phyloP scores from a whole-genome alignment of 2,329 filamentous ascomycete species.

The Aspergillus glaucus region DNA sequence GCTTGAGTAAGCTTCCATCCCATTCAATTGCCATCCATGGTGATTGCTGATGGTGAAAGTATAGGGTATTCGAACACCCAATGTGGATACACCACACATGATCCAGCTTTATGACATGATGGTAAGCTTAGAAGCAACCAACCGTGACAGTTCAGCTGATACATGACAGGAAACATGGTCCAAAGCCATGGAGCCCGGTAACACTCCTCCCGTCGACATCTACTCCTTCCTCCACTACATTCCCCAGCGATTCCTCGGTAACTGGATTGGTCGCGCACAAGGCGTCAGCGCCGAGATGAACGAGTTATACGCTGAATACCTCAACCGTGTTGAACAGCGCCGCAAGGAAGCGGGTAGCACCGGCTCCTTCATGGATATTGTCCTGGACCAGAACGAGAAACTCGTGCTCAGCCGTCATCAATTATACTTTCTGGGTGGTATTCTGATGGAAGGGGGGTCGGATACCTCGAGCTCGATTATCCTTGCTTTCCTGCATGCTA shows the following conservation, averaged over 20 bases:
- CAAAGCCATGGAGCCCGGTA: conserved; percentile 41
- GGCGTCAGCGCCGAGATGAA: conserved; percentile 38
- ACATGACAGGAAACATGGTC: conserved; percentile 31
- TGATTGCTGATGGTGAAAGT: not conserved
- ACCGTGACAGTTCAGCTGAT: not conserved
- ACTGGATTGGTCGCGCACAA: conserved; percentile 35
- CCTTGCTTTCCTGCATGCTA: conserved; percentile 42
- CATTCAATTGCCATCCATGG: not conserved
- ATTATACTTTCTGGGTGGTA: conserved; percentile 37
- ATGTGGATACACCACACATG: conserved; percentile 30
- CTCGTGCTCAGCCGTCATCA: conserved; percentile 30
- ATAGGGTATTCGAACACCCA: conserved; percentile 31
- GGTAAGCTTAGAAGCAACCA: conserved; percentile 5
- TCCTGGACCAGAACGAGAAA: conserved; percentile 36
- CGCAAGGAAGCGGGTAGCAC: conserved; percentile 19
- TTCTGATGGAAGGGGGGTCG: conserved; percentile 35
- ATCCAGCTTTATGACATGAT: conserved; percentile 38
- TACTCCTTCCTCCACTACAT: conserved; percentile 40
- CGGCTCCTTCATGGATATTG: conserved; percentile 34
- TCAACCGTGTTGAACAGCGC: conserved; percentile 29
- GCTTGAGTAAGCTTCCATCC: conserved; percentile 11
- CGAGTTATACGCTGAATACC: conserved; percentile 33
- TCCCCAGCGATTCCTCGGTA: conserved; percentile 36
- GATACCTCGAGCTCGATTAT: conserved; percentile 42
- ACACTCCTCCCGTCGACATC: conserved; percentile 45